These are phyloP conservation scores for Brasenia schreberi DNA, from an alignment of 164 flowering plant genomes.

Conservation along the genomic window DNA sequence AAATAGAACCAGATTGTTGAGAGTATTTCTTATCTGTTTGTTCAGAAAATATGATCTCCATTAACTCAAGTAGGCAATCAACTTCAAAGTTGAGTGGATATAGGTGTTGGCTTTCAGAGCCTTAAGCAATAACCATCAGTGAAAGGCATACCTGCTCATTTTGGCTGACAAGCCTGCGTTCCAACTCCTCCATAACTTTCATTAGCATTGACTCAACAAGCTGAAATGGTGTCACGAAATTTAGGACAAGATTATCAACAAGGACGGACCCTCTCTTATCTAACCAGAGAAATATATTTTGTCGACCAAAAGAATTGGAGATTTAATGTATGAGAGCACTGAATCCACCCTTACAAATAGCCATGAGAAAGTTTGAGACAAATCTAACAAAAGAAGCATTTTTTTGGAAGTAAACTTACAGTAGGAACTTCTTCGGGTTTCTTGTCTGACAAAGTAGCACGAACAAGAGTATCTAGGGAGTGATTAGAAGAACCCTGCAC, in stretches of 20 bases:
- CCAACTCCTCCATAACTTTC: slow-evolving; percentile 81
- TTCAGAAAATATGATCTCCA: too few species aligned
- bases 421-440: slow-evolving; percentile 87
- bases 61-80: too few species aligned
- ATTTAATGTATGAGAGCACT: not conserved
- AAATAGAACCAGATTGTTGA: slow-evolving; percentile 6
- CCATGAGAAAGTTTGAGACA: not conserved
- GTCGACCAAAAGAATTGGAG: too few species aligned
- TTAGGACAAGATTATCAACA: not conserved
- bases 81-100: not conserved
- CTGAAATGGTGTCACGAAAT: slow-evolving; percentile 21
- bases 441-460: slow-evolving; percentile 57
- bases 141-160: slow-evolving; percentile 8
- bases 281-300: too few species aligned
- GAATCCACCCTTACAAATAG: not conserved
- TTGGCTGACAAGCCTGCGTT: slow-evolving; percentile 42
- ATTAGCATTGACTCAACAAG: slow-evolving; percentile 67
- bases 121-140: not conserved
- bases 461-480: slow-evolving; percentile 60
- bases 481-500: slow-evolving; percentile 33
- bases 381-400: not conserved
- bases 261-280: not conserved
- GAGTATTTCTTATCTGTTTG: slow-evolving; percentile 7
- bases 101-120: not conserved
- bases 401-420: slow-evolving; percentile 27